Evolutionary conservation across 2,329 filamentous ascomycete genomes (phyloP), one percentile per base, ranked within the genome.

Genomic region (Bisporella sp.): DNA sequence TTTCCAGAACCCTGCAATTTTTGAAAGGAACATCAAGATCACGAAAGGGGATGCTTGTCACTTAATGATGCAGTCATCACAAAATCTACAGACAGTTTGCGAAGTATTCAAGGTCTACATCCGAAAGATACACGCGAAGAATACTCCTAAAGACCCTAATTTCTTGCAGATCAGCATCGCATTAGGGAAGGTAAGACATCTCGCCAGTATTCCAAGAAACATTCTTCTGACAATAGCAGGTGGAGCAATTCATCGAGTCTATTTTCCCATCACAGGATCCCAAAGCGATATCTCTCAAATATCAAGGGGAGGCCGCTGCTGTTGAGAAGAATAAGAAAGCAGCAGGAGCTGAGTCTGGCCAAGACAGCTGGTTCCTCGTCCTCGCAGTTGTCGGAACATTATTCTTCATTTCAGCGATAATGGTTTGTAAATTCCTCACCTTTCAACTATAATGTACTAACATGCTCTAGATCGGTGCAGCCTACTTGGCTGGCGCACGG

Each of bases 241-340:
- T 96, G 57, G 91, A 97, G 68, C 87, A 93, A 74, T 96, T 95
- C 67, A 95, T 97, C 66, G 92, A 97, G 69, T 84, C 83, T 5
- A 82, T 97, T 59, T 97, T 91, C 80, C 93, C 93, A 4, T 79
- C 81, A 6, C 89, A 96, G 69, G 82, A 87, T 56, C 79, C 87
- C 42, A 83, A 85, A 62, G 72, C 74, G 54, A 67, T 80, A 35
- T 69, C 72, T 32, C 65, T 70, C 11, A 61, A 69, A 37, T 68
- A 71, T 45, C 61, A 66, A 50, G 53, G 53, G 32, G 64, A 68
- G 56, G 66, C 63, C 55, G 51, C 52, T 28, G 62, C 69, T 54
- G 63, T 60, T 46, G 65, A 72, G 5, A 57, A 57, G 37, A 70
- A 71, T 49, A 62, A 78, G 54, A 67, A 69, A 35, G 57, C 69